phyloP scores from a whole-genome alignment of 148 eudicot species.

The Amaranthus palmeri region DNA sequence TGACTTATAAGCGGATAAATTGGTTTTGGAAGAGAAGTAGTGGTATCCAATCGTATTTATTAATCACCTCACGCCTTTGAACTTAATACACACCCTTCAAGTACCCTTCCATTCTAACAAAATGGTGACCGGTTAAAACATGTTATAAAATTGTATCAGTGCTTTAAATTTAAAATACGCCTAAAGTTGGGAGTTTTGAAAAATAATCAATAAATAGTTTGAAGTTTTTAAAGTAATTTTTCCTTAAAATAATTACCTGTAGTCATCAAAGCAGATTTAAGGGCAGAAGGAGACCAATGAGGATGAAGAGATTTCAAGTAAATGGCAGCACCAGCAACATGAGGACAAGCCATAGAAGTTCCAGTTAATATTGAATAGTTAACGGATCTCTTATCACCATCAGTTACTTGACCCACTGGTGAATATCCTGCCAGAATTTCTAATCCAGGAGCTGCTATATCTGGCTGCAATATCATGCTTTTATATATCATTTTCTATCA shows the following conservation, averaged over 20 bases:
- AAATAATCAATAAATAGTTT: background rate
- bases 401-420: conserved; percentile 26
- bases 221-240: background rate
- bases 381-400: conserved; percentile 31
- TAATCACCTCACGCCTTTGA: no score
- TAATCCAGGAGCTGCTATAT: conserved; percentile 61
- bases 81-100: no score
- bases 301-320: conserved; percentile 56
- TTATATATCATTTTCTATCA: no score
- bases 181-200: no score
- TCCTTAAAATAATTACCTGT: conserved; percentile 33
- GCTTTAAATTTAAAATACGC: no score
- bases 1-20: no score
- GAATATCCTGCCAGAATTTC: conserved; percentile 53
- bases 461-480: conserved; percentile 36
- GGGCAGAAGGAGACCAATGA: conserved; percentile 62
- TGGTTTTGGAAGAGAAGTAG: no score
- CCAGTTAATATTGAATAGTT: conserved; percentile 41
- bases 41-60: no score
- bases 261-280: conserved; percentile 67
- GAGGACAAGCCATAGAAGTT: conserved; percentile 80
- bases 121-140: background rate
- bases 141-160: no score
- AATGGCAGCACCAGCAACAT: conserved; percentile 54
- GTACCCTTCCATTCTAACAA: no score